Percentiles rank a stretch among this genome's conserved stretches.
phyloP scores from a whole-genome alignment of 371 early-diverging fungal genomes.

The Syncephalastrum contaminatum region DNA sequence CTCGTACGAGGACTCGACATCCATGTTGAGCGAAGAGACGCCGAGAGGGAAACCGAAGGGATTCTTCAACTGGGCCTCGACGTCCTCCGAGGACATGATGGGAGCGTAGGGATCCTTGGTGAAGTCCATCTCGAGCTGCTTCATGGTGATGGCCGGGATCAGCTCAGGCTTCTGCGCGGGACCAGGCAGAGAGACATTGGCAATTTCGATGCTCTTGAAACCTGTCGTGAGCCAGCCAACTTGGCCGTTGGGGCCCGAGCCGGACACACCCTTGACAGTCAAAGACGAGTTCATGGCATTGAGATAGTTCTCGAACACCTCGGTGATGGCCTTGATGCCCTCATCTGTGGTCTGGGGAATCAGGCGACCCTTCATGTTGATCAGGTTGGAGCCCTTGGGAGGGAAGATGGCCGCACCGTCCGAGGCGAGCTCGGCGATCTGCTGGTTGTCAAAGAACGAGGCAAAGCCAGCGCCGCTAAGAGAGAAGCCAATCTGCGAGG shows the following conservation, averaged over 20 bases:
- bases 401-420: slow-evolving; percentile 37
- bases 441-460: slow-evolving; percentile 24
- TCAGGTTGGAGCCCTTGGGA: slow-evolving; percentile 23
- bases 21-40: slow-evolving; percentile 47
- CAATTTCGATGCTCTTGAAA: slow-evolving; percentile 51
- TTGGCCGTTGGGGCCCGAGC: slow-evolving; percentile 50
- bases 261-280: slow-evolving; percentile 52
- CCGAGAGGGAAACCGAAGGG: slow-evolving; percentile 61
- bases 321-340: slow-evolving; percentile 52
- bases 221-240: slow-evolving; percentile 60
- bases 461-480: slow-evolving; percentile 38
- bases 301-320: slow-evolving; percentile 54
- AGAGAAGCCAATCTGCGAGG: slow-evolving; percentile 57
- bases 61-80: slow-evolving; percentile 50
- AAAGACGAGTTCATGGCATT: slow-evolving; percentile 45
- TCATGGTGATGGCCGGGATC: slow-evolving; percentile 31
- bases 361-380: slow-evolving; percentile 56
- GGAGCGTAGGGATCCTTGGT: slow-evolving; percentile 51
- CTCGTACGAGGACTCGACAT: slow-evolving; percentile 29
- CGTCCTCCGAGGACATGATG: slow-evolving; percentile 44
- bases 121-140: slow-evolving; percentile 52
- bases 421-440: slow-evolving; percentile 37
- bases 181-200: slow-evolving; percentile 45
- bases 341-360: slow-evolving; percentile 44
- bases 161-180: slow-evolving; percentile 14